phyloP scores from a whole-genome alignment of 2,329 filamentous ascomycete species.

The Colletotrichum gloeosporioides region DNA sequence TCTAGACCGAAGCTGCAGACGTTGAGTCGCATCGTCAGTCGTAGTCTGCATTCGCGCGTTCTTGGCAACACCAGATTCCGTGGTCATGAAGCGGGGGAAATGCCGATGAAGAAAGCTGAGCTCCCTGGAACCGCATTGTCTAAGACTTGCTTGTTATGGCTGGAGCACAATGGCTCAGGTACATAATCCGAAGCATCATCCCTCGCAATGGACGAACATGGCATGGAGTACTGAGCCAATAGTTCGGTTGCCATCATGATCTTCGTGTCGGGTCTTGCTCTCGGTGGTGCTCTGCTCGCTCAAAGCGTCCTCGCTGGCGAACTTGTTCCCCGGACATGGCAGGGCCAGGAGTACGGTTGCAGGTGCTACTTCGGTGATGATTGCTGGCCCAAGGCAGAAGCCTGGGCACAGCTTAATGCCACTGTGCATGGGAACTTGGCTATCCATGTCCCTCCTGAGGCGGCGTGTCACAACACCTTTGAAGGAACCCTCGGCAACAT shows the following conservation, averaged over 20 bases:
- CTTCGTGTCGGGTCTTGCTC: background rate
- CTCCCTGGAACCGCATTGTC: background rate
- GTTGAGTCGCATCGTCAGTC: background rate
- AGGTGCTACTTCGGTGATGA: conserved; percentile 52
- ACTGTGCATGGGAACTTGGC: conserved; percentile 54
- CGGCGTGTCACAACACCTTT: conserved; percentile 44
- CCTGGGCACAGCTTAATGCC: conserved; percentile 54
- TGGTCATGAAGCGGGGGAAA: background rate
- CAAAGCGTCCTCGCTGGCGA: background rate
- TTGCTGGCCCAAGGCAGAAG: conserved; percentile 50
- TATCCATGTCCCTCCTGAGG: conserved; percentile 51
- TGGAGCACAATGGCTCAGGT: background rate
- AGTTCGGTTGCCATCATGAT: background rate
- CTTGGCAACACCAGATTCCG: background rate
- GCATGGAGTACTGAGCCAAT: rapidly evolving
- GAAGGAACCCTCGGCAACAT: conserved; percentile 16
- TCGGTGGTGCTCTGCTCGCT: background rate
- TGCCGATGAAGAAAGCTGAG: background rate
- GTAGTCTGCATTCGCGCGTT: background rate
- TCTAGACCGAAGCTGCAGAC: background rate
- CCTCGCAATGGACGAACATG: background rate
- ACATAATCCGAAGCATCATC: background rate
- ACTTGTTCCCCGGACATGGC: background rate
- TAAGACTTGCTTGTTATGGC: background rate
- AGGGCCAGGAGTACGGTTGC: conserved; percentile 30